Conservation (phyloP, 2,329 filamentous ascomycete genomes). For the Lachnellula suecica region DNA sequence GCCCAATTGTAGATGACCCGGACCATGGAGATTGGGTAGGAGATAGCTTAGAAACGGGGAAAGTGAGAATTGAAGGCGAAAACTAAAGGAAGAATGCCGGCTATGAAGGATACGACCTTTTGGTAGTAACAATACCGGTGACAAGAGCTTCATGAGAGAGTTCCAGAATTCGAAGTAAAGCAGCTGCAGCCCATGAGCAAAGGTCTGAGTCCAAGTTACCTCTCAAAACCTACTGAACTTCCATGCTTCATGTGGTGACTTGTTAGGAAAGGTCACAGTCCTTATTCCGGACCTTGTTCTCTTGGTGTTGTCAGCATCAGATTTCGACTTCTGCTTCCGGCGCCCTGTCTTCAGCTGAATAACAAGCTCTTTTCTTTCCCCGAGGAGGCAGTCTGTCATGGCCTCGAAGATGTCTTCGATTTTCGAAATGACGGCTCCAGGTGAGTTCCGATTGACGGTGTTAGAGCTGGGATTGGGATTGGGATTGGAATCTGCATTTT, state of each 20-base stretch:
- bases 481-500: background rate
- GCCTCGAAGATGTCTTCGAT: constrained; percentile 56
- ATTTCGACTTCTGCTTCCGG: too few species aligned
- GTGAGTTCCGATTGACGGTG: constrained; percentile 15
- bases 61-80: too few species aligned
- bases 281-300: constrained; percentile 3
- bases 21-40: background rate
- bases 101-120: constrained; percentile 47
- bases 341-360: constrained; percentile 50
- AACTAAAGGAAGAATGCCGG: constrained; percentile 1
- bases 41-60: too few species aligned
- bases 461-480: background rate
- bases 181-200: constrained; percentile 40
- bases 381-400: constrained; percentile 47
- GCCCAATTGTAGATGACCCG: constrained; percentile 10
- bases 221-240: constrained; percentile 48
- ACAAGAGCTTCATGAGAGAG: constrained; percentile 58
- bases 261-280: constrained; percentile 46
- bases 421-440: constrained; percentile 42
- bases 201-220: constrained; percentile 11
- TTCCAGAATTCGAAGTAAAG: constrained; percentile 57
- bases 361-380: constrained; percentile 43
- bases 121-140: constrained; percentile 55
- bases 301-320: too few species aligned
- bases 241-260: constrained; percentile 44